Evolutionary conservation across 805 yeast species (phyloP).

Genomic region (Candida suzukii): DNA sequence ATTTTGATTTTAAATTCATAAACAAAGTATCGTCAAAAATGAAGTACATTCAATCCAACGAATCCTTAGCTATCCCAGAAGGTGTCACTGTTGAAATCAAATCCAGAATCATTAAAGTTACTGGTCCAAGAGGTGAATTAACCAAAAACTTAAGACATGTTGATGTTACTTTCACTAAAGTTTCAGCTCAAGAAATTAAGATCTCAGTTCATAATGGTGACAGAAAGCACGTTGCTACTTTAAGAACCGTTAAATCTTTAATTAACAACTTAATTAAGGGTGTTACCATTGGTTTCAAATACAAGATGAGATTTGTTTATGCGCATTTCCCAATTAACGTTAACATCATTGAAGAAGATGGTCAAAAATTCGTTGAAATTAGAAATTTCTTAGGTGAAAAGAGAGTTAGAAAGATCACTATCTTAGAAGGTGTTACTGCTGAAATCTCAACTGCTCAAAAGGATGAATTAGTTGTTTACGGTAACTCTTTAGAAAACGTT

Average conservation of each 20-base stretch:
- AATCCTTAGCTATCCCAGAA: constrained; percentile 68
- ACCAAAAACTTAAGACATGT: constrained; percentile 89
- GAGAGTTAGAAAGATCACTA: constrained; percentile 83
- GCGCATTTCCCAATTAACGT: constrained; percentile 99
- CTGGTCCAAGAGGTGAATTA: constrained; percentile 97
- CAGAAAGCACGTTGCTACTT: constrained; percentile 99
- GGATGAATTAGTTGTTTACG: constrained; percentile 89
- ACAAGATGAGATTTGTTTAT: constrained; percentile 99
- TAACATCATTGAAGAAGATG: constrained; percentile 78
- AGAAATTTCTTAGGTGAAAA: constrained; percentile 99
- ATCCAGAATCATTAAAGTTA: constrained; percentile 83
- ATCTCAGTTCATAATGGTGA: constrained; percentile 97
- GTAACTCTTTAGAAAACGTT: constrained; percentile 96
- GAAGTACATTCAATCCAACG: constrained; percentile 60
- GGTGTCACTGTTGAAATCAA: constrained; percentile 88
- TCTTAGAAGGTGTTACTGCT: constrained; percentile 84
- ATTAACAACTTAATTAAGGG: constrained; percentile 93
- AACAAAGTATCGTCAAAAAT: constrained; percentile 21
- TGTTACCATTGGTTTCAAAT: constrained; percentile 98
- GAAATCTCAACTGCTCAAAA: constrained; percentile 78
- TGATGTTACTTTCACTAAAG: constrained; percentile 86
- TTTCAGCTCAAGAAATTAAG: constrained; percentile 66
- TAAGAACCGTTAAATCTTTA: constrained; percentile 97
- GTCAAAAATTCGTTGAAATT: constrained; percentile 76
- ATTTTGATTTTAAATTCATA: too few relatives aligned